Conservation (phyloP, 768 basidiomycete genomes). For the Naganishia kalamii region DNA sequence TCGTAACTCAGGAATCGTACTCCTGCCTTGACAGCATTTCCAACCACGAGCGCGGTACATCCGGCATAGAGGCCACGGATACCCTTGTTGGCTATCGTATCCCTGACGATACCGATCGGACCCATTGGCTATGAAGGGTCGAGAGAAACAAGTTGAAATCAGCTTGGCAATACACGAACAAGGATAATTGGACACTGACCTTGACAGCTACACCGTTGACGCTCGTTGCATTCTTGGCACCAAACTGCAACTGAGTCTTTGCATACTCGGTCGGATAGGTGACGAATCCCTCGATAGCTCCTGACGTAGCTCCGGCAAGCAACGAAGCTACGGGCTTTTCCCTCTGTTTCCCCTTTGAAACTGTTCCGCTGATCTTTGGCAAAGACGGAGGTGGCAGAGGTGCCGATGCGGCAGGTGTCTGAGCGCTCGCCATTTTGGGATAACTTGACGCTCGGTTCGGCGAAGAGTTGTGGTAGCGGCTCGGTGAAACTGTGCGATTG, state of each 20-base stretch:
- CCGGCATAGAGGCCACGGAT: slow-evolving; percentile 85
- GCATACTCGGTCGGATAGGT: slow-evolving; percentile 89
- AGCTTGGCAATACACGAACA: background rate
- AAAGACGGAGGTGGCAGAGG: slow-evolving; percentile 1
- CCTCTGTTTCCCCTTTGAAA: background rate
- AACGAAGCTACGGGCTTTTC: slow-evolving; percentile 82
- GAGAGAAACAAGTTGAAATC: background rate
- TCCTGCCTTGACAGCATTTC: slow-evolving; percentile 89
- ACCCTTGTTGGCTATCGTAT: slow-evolving; percentile 70
- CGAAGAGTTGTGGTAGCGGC: too few species aligned
- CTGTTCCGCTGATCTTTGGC: background rate
- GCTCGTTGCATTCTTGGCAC: slow-evolving; percentile 50
- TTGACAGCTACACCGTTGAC: background rate
- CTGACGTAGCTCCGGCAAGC: slow-evolving; percentile 84
- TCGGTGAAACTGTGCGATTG: too few species aligned
- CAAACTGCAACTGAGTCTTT: slow-evolving; percentile 88
- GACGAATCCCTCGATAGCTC: slow-evolving; percentile 73
- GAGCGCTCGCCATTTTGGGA: slow-evolving; percentile 4
- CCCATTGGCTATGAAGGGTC: slow-evolving; percentile 54
- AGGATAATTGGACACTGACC: background rate
- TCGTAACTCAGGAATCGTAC: slow-evolving; percentile 95
- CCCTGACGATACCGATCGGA: slow-evolving; percentile 65
- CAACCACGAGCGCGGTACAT: slow-evolving; percentile 78
- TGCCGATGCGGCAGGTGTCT: slow-evolving; percentile 8
- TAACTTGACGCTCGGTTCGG: too few species aligned